phyloP scores from a whole-genome alignment of 2,329 filamentous ascomycete species.

The Colletotrichum higginsianum region DNA sequence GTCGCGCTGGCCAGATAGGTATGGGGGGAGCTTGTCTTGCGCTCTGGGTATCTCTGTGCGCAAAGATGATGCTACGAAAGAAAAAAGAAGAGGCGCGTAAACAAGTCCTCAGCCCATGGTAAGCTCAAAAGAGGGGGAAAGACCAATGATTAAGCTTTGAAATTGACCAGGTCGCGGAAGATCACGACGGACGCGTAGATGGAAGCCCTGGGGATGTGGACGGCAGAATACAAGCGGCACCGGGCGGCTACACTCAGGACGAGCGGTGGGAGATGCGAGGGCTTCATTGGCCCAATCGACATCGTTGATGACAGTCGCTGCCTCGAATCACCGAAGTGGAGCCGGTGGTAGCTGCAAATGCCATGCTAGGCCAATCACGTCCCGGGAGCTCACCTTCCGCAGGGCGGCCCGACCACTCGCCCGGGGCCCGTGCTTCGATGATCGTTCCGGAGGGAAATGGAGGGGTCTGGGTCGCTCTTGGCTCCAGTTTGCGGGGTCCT shows the following conservation, averaged over 20 bases:
- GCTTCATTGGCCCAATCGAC: constrained; percentile 26
- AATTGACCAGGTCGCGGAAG: neutral
- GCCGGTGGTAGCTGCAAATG: neutral
- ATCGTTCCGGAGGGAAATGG: neutral
- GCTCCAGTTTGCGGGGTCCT: constrained; percentile 36
- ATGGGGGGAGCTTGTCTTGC: neutral
- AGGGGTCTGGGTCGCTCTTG: constrained; percentile 2
- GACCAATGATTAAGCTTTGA: neutral
- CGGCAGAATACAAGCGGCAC: constrained; percentile 33
- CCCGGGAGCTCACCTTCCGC: neutral
- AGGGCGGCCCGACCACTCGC: constrained; percentile 35
- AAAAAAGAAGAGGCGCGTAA: constrained; percentile 10
- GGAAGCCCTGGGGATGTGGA: neutral
- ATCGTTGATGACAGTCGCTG: constrained; percentile 7
- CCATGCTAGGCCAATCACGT: neutral
- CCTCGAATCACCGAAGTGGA: constrained; percentile 22
- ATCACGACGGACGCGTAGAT: constrained; percentile 19
- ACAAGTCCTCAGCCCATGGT: constrained; percentile 16
- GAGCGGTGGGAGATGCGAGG: neutral
- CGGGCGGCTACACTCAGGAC: neutral
- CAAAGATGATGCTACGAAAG: constrained; percentile 25
- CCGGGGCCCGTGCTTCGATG: constrained; percentile 36
- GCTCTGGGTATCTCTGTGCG: constrained; percentile 32
- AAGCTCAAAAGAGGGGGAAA: neutral
- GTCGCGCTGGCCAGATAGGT: constrained; percentile 1